These are phyloP conservation scores for Kurtzmaniella quercitrusa DNA, from an alignment of 1,139 yeast genomes.

Conservation along the genomic window DNA sequence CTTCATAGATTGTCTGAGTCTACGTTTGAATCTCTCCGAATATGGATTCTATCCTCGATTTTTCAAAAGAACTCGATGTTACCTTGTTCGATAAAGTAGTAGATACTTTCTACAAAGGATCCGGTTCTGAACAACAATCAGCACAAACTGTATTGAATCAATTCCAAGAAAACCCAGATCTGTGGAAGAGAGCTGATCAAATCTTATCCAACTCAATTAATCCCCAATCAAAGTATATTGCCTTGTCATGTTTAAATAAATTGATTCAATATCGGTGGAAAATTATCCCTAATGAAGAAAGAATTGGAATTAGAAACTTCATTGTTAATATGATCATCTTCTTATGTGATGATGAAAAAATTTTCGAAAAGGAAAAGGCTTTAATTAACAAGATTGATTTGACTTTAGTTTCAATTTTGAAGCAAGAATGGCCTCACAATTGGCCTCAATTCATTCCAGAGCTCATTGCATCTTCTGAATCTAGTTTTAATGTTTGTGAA, in stretches of 20 bases:
- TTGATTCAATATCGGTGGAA: constrained; percentile 93
- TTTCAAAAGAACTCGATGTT: constrained; percentile 79
- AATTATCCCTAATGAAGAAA: constrained; percentile 79
- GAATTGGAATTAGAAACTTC: constrained; percentile 82
- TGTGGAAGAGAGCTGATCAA: constrained; percentile 93
- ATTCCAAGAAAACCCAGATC: constrained; percentile 91
- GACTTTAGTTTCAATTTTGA: constrained; percentile 87
- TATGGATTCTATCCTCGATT: constrained; percentile 89
- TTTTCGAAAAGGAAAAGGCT: constrained; percentile 72
- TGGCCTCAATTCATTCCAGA: constrained; percentile 99
- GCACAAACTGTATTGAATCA: constrained; percentile 83
- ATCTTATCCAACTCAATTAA: constrained; percentile 75
- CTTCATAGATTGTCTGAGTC: not conserved
- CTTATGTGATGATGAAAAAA: constrained; percentile 81
- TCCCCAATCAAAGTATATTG: constrained; percentile 89
- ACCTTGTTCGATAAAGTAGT: constrained; percentile 78
- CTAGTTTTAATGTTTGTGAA: constrained; percentile 91
- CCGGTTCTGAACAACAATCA: constrained; percentile 73
- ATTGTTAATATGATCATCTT: constrained; percentile 91
- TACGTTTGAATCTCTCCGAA: not conserved
- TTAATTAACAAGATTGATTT: constrained; percentile 90
- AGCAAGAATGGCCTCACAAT: constrained; percentile 98
- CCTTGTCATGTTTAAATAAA: constrained; percentile 83
- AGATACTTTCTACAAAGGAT: constrained; percentile 78
- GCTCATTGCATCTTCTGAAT: constrained; percentile 76